These are phyloP conservation scores for Xylaria multiplex DNA, from an alignment of 2,329 filamentous ascomycete species.

Conservation along the genomic window DNA sequence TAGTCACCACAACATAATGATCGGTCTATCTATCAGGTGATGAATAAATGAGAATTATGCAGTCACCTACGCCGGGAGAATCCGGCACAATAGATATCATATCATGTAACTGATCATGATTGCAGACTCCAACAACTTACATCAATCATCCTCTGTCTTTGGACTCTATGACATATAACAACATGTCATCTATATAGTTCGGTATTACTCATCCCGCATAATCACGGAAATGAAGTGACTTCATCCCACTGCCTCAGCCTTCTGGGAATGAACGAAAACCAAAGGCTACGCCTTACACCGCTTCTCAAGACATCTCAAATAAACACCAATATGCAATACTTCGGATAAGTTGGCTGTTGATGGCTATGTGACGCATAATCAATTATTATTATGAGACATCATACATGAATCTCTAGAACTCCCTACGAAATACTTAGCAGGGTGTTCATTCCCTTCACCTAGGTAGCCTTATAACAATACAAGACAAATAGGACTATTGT, in stretches of 20 bases:
- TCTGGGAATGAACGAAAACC: background rate
- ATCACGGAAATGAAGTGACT: background rate
- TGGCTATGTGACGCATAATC: too few relatives aligned
- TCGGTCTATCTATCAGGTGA: background rate
- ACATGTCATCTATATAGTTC: background rate
- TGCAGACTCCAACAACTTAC: background rate
- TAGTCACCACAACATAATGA: background rate
- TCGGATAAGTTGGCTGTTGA: too few relatives aligned
- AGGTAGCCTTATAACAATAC: background rate
- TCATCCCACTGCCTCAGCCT: too few relatives aligned
- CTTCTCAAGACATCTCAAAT: too few relatives aligned
- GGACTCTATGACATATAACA: background rate
- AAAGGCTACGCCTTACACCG: too few relatives aligned
- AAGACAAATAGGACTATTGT: background rate
- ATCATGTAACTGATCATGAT: background rate
- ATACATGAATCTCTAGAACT: background rate
- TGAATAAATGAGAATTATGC: too few relatives aligned
- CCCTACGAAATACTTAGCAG: background rate
- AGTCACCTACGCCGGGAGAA: background rate
- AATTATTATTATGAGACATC: too few relatives aligned
- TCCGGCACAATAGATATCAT: background rate
- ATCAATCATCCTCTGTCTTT: background rate
- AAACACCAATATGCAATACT: too few relatives aligned
- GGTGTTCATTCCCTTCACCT: background rate
- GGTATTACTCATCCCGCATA: background rate